phyloP scores from a whole-genome alignment of 768 basidiomycete species.

The Amanita molliuscula region DNA sequence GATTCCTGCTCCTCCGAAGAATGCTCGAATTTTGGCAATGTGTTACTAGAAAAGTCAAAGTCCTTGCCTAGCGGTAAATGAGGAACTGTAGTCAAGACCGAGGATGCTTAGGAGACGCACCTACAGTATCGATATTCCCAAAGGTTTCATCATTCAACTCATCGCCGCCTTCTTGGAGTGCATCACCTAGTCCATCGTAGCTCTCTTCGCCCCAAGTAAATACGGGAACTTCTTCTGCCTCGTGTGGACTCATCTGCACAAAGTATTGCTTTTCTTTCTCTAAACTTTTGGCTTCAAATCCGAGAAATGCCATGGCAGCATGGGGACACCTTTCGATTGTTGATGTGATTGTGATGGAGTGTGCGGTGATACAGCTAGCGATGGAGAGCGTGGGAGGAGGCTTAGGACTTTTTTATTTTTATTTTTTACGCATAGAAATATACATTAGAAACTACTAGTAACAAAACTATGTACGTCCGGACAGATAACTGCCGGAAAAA shows the following conservation, averaged over 20 bases:
- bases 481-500: too few relatives aligned
- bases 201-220: conserved; percentile 90
- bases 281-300: conserved; percentile 50
- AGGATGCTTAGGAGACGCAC: conserved; percentile 34
- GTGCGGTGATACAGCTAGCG: too few relatives aligned
- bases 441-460: too few relatives aligned
- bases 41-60: conserved; percentile 70
- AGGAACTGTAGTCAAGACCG: neutral
- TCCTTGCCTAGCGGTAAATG: conserved; percentile 55
- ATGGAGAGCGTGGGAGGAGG: too few relatives aligned
- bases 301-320: conserved; percentile 75
- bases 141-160: conserved; percentile 98
- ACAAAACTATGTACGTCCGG: too few relatives aligned
- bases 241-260: conserved; percentile 33
- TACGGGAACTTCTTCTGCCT: conserved; percentile 76
- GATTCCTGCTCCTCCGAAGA: conserved; percentile 13
- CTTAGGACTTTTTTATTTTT: too few relatives aligned
- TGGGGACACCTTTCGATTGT: neutral
- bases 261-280: conserved; percentile 56
- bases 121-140: conserved; percentile 58
- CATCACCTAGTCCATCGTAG: conserved; percentile 84
- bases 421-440: too few relatives aligned
- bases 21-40: conserved; percentile 21
- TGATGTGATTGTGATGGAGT: too few relatives aligned
- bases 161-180: conserved; percentile 81